phyloP scores from a whole-genome alignment of 164 flowering plant species.

The Chimonanthus praecox region DNA sequence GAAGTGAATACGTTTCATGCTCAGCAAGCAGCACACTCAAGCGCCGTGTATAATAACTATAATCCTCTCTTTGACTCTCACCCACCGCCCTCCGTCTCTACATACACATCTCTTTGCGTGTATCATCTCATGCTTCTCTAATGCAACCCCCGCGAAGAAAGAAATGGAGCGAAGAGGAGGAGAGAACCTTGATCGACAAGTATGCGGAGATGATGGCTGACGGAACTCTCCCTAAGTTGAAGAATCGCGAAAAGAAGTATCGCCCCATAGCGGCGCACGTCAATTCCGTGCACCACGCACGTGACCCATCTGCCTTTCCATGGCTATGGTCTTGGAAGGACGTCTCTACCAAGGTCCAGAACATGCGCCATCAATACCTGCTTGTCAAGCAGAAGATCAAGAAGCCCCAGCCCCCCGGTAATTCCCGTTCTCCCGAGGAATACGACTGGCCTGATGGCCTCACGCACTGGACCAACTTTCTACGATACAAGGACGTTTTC shows the following conservation, averaged over 20 bases:
- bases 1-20: too few relatives aligned
- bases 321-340: constrained; percentile 98
- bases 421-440: constrained; percentile 19
- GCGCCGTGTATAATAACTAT: too few relatives aligned
- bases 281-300: constrained; percentile 58
- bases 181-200: constrained; percentile 73
- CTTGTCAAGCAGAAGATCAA: constrained; percentile 90
- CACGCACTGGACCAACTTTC: constrained; percentile 80
- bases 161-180: constrained; percentile 96
- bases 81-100: too few relatives aligned
- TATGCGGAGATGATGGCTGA: constrained; percentile 67
- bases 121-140: not conserved
- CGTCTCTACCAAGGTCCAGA: constrained; percentile 87
- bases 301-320: constrained; percentile 60
- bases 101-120: too few relatives aligned
- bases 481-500: constrained; percentile 79
- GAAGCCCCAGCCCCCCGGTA: constrained; percentile 25
- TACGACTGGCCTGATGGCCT: constrained; percentile 83
- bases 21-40: too few relatives aligned
- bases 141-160: constrained; percentile 70
- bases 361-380: constrained; percentile 91
- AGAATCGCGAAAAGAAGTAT: constrained; percentile 78
- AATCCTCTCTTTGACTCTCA: too few relatives aligned
- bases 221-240: constrained; percentile 69
- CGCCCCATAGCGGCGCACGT: constrained; percentile 69